Conservation (phyloP, 345 rosid species). For the Populus simonii region DNA sequence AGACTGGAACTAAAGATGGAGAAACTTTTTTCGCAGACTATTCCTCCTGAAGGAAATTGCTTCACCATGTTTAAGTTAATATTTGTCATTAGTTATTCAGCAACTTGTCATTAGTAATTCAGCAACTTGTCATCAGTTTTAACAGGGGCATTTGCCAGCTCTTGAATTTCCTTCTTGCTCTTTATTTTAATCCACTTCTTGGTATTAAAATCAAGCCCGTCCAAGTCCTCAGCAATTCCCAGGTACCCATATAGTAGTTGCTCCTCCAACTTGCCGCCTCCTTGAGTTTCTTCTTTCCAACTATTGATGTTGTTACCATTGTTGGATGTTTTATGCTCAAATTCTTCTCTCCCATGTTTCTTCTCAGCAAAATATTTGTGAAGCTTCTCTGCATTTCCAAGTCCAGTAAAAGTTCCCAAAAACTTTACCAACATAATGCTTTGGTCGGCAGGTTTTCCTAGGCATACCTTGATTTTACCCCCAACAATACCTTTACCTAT, state of each 20-base stretch:
- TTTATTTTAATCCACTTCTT: slow-evolving; percentile 40
- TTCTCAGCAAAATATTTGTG: slow-evolving; percentile 41
- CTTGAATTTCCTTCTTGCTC: slow-evolving; percentile 55
- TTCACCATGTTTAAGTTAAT: not conserved
- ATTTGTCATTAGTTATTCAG: not conserved
- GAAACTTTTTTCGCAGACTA: not conserved
- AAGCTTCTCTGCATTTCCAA: slow-evolving; percentile 45
- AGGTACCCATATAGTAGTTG: slow-evolving; percentile 43
- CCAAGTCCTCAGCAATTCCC: slow-evolving; percentile 58
- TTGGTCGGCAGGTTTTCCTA: slow-evolving; percentile 54
- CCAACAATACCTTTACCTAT: slow-evolving; percentile 48
- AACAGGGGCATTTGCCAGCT: slow-evolving; percentile 58
- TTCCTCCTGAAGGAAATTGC: not conserved
- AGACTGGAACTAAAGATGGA: not conserved
- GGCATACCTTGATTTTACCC: slow-evolving; percentile 47
- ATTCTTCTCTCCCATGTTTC: slow-evolving; percentile 45
- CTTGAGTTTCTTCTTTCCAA: slow-evolving; percentile 16
- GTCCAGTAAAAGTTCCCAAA: slow-evolving; percentile 47
- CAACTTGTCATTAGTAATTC: slow-evolving; percentile 17
- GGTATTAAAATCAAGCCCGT: slow-evolving; percentile 44
- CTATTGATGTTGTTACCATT: slow-evolving; percentile 3
- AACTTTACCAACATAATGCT: slow-evolving; percentile 52
- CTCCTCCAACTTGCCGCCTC: slow-evolving; percentile 41
- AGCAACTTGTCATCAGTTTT: slow-evolving; percentile 30
- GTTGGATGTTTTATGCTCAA: slow-evolving; percentile 22